These are phyloP conservation scores for Penicillium sp. DNA, from an alignment of 2,329 filamentous ascomycete species.

Conservation along the genomic window DNA sequence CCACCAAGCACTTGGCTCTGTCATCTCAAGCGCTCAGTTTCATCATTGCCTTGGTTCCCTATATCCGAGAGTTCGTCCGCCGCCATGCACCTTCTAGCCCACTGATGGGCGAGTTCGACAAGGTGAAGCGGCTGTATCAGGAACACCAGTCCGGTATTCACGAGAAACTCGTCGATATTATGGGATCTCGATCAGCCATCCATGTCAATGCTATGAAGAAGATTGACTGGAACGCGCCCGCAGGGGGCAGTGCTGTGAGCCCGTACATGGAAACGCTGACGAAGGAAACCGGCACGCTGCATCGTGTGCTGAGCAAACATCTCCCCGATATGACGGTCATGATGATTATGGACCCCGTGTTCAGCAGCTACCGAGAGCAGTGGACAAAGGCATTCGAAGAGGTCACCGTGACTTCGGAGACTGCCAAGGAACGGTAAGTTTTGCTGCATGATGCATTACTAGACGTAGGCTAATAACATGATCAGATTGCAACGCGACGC, in stretches of 20 bases:
- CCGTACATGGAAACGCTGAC: slow-evolving; percentile 77
- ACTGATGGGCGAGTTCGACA: slow-evolving; percentile 78
- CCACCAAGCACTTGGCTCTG: slow-evolving; percentile 84
- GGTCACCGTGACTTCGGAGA: slow-evolving; percentile 55
- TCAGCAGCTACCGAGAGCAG: slow-evolving; percentile 70
- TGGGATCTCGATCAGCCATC: slow-evolving; percentile 64
- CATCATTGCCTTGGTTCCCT: slow-evolving; percentile 74
- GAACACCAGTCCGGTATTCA: slow-evolving; percentile 87
- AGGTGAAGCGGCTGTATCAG: slow-evolving; percentile 69
- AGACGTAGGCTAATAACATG: too few species aligned
- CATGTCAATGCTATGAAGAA: slow-evolving; percentile 68
- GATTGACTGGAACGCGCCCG: slow-evolving; percentile 65
- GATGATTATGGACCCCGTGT: slow-evolving; percentile 80
- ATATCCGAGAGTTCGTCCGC: slow-evolving; percentile 82
- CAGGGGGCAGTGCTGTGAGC: slow-evolving; percentile 45
- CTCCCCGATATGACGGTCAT: slow-evolving; percentile 66
- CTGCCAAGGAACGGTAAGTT: slow-evolving; percentile 62
- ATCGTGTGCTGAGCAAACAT: slow-evolving; percentile 74
- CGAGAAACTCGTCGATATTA: slow-evolving; percentile 87
- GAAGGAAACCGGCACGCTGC: slow-evolving; percentile 75
- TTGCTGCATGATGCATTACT: too few species aligned
- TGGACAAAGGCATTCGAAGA: slow-evolving; percentile 63
- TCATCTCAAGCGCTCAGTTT: slow-evolving; percentile 84
- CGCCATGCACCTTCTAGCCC: slow-evolving; percentile 54
- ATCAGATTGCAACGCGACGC: too few species aligned